Evolutionary conservation across 202 grass and related monocot genomes (phyloP).

Genomic region (Sporobolus alterniflorus): DNA sequence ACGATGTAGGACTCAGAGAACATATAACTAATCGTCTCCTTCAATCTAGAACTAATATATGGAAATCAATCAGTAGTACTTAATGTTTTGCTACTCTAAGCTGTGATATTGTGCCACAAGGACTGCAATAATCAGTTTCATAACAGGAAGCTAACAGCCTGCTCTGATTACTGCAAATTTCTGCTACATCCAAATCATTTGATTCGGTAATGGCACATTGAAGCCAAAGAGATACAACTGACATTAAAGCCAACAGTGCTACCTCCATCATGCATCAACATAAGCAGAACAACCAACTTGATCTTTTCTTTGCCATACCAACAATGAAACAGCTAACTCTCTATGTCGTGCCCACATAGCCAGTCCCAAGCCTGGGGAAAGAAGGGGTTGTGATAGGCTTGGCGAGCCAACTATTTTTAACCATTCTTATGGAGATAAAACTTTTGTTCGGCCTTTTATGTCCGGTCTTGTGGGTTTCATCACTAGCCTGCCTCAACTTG

Average conservation of each 20-base stretch:
- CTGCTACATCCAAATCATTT: not conserved
- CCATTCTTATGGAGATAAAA: too few species aligned
- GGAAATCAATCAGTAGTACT: not conserved
- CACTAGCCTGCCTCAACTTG: too few species aligned
- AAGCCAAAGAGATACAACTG: conserved; percentile 1
- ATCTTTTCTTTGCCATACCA: not conserved
- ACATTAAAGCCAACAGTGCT: not conserved
- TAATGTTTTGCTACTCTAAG: not conserved
- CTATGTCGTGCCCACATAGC: too few species aligned
- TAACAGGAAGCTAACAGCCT: not conserved
- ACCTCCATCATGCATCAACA: not conserved
- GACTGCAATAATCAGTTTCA: not conserved
- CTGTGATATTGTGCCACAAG: not conserved
- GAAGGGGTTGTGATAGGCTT: too few species aligned
- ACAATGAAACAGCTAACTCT: not conserved
- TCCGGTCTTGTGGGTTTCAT: too few species aligned
- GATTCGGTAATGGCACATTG: not conserved
- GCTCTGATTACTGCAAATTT: not conserved
- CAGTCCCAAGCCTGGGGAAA: too few species aligned
- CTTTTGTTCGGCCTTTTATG: too few species aligned
- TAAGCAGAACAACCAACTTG: not conserved
- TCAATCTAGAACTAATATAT: not conserved
- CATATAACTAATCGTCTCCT: not conserved
- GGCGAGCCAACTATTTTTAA: too few species aligned
- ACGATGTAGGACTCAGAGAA: not conserved